Conservation (phyloP, 768 basidiomycete genomes). For the Lentinula raphanica region DNA sequence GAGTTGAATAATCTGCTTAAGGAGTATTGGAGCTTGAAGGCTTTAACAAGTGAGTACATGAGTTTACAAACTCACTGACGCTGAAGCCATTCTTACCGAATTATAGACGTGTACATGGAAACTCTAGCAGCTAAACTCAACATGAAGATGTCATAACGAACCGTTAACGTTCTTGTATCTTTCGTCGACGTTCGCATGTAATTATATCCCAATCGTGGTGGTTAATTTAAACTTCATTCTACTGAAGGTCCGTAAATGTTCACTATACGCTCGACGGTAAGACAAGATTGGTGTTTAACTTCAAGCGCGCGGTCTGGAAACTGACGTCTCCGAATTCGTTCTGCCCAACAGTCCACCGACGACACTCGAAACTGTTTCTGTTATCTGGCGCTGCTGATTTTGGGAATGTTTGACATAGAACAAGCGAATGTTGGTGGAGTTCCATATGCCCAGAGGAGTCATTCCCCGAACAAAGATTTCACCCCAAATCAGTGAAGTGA, state of each 20-base stretch:
- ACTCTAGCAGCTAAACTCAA: conserved; percentile 78
- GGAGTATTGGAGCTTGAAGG: conserved; percentile 80
- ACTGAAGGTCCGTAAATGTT: no score
- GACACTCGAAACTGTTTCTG: conserved; percentile 75
- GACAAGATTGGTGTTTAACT: not conserved
- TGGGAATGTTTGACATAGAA: conserved; percentile 90
- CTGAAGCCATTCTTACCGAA: not conserved
- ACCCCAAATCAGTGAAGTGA: conserved; percentile 92
- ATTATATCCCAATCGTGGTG: no score
- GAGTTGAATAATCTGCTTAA: conserved; percentile 78
- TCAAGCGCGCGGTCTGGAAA: conserved; percentile 6
- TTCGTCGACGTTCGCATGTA: no score
- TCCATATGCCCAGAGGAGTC: conserved; percentile 86
- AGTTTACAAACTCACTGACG: not conserved
- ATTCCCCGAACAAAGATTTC: conserved; percentile 90
- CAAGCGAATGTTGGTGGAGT: conserved; percentile 79
- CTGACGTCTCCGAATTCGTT: conserved; percentile 29
- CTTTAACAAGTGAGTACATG: conserved; percentile 56
- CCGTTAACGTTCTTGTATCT: no score
- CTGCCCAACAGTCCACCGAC: conserved; percentile 72
- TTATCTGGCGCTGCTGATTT: conserved; percentile 61
- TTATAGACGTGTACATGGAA: conserved; percentile 79
- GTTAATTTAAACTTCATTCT: no score
- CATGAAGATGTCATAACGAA: conserved; percentile 33
- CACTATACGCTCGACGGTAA: no score